Base-by-base conservation (phyloP, 2,329 filamentous ascomycete genomes). In the Lachnellula willkommii region DNA sequence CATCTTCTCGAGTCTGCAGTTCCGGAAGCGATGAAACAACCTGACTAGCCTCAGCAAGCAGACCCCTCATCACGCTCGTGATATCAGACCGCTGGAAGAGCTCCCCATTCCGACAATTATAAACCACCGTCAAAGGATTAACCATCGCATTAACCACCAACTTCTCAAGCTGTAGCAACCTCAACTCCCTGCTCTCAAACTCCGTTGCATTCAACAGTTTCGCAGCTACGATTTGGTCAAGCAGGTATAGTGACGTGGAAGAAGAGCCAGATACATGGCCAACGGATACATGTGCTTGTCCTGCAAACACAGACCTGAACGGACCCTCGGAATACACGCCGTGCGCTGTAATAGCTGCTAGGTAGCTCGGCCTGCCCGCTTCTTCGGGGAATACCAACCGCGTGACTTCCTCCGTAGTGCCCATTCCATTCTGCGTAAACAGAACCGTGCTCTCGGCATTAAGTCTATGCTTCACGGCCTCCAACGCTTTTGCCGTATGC, bases 351-450 rank as follows among this genome's bases (percentile, higher is more conserved):
- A 84, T 74, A 37, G 89, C 89, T 42, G 86, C 73, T 59, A 95
- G 78, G 70, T 92, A 95, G 58, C 80, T 82, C 3, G 92, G 92
- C 20, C 84, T 75, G 0, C 73, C 76, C 3, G 66, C 66, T 1
- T 77, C 73, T 57, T 86, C 75, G 0, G 82, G 79, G 65, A 87
- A 89, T 47, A 88, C 68, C 9, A 77, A 66, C 57, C 82, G 82
- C 7, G 54, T 62, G 49, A 88, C 74, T 58, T 83, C 78, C 8
- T 87, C 83, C 11, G 85, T 72, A 1, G 80, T 72, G 35, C 89
- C 91, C 83, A 96, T 88, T 47, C 93, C 93, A 65, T 96, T 96
- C 65, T 96, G 92, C 24, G 90, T 74, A 65, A 96, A 89, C 12
- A 87, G 78, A n/a, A 96, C 82, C 0, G 89, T 88, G n/a, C 85